Evolutionary conservation across 2,329 filamentous ascomycete species (phyloP).

Genomic region (Chaetothyriales sp.): DNA sequence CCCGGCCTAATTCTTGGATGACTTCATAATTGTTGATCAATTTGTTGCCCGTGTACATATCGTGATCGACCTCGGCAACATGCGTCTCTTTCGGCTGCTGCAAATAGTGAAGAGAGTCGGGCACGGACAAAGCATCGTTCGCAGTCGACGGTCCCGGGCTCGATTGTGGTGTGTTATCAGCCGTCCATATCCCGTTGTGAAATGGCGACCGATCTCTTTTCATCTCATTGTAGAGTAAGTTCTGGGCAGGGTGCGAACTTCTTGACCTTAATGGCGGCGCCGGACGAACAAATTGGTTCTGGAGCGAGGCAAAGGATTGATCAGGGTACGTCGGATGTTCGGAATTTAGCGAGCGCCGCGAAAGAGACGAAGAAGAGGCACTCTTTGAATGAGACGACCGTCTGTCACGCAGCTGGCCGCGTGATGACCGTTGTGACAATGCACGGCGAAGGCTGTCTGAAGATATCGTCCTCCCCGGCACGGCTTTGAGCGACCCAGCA

Average conservation of each 20-base stretch:
- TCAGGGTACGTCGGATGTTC: conserved; percentile 32
- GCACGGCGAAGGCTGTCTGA: conserved; percentile 2
- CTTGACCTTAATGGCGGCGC: conserved; percentile 28
- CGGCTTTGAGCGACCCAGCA: neutral
- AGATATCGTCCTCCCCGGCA: neutral
- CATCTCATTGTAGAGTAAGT: conserved; percentile 19
- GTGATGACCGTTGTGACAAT: conserved; percentile 8
- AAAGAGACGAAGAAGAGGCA: conserved; percentile 8
- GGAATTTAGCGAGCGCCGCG: conserved; percentile 4
- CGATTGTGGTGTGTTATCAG: conserved; percentile 34
- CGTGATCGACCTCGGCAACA: conserved; percentile 79
- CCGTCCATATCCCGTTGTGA: conserved; percentile 20
- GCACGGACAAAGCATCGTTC: conserved; percentile 24
- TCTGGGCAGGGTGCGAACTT: conserved; percentile 32
- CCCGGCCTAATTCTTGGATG: conserved; percentile 86
- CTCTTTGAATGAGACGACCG: conserved; percentile 16
- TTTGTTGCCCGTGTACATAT: conserved; percentile 80
- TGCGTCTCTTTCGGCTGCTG: conserved; percentile 76
- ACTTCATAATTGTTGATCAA: conserved; percentile 97
- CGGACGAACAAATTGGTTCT: conserved; percentile 29
- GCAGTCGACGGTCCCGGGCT: conserved; percentile 31
- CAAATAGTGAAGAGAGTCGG: conserved; percentile 51
- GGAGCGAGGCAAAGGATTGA: conserved; percentile 35
- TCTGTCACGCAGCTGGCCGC: conserved; percentile 6
- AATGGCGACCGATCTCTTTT: conserved; percentile 3